Evolutionary conservation across 202 grass and related monocot genomes (phyloP).

Genomic region (Carex arenaria): DNA sequence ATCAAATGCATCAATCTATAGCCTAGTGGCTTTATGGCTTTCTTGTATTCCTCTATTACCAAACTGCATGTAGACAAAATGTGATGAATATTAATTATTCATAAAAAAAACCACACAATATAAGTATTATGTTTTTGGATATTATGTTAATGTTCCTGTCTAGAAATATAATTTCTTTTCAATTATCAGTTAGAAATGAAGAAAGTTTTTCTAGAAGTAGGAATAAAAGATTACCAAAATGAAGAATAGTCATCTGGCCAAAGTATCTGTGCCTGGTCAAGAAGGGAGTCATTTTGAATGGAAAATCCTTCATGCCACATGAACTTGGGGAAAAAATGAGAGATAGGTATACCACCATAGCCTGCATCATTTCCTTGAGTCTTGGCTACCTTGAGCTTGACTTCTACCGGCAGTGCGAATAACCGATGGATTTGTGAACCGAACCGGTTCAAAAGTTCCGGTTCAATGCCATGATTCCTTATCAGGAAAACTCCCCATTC

Average conservation of each 20-base stretch:
- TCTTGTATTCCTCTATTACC: slow-evolving; percentile 44
- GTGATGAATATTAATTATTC: neutral
- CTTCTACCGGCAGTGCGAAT: slow-evolving; percentile 57
- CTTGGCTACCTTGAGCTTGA: slow-evolving; percentile 65
- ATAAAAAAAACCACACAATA: neutral
- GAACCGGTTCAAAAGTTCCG: slow-evolving; percentile 36
- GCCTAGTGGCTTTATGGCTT: slow-evolving; percentile 20
- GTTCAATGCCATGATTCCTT: slow-evolving; percentile 48
- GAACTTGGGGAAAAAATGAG: slow-evolving; percentile 73
- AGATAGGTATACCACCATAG: slow-evolving; percentile 71
- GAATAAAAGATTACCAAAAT: slow-evolving; percentile 24
- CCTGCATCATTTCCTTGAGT: slow-evolving; percentile 42
- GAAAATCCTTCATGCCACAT: slow-evolving; percentile 98
- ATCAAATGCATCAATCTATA: slow-evolving; percentile 29
- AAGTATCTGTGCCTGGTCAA: slow-evolving; percentile 58
- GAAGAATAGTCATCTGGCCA: slow-evolving; percentile 70
- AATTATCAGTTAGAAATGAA: too few relatives aligned
- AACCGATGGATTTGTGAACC: slow-evolving; percentile 41
- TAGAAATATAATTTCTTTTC: neutral
- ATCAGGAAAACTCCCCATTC: slow-evolving; percentile 79
- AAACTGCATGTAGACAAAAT: slow-evolving; percentile 26
- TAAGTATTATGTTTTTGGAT: neutral
- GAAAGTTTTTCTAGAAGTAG: neutral
- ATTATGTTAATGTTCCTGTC: neutral
- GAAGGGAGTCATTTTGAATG: slow-evolving; percentile 41